Base-by-base conservation (phyloP, 2,329 filamentous ascomycete genomes). In the Nothomitra cinnamomea region DNA sequence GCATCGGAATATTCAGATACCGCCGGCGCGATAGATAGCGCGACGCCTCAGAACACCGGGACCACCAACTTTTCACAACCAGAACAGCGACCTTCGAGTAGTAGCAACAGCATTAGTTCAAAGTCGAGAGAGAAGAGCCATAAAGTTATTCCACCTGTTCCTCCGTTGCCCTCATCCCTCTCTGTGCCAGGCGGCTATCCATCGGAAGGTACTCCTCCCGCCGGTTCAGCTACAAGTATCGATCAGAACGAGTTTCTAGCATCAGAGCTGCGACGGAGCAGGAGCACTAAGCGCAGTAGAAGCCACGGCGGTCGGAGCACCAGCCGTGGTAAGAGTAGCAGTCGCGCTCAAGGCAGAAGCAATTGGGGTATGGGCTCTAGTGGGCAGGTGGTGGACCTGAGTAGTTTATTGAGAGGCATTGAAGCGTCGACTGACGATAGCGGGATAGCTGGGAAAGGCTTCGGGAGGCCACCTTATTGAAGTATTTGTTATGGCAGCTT, bases 61-160 rank as follows among this genome's bases (percentile, higher is more conserved):
- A 47, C 22, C 5, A 32, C 28, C 5, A 32, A 32, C 28, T 10
- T 32, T 32, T 32, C 28, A 5, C 28, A 32, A 10, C 4, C 28
- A 47, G 43, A 25, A 3, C 19, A 17, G 22, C 43, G 43, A 10
- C 43, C n/a, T 25, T 15, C 43, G 17, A 35, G 25, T 24, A 36
- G 48, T 4, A 21, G 13, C 21, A 15, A n/a, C 15, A 24, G 21
- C 45, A 36, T 35, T 13, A 17, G 19, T 15, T 12, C 13, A 5
- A 19, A 40, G n/a, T 19, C 40, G 1, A 42, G 15, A 7, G 50
- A 52, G 19, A 19, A 36, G 21, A 24, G 42, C 19, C 56, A 58
- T 45, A 60, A 66, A n/a, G 63, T 62, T 36, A 67, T 72, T n/a
- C 69, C 69, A 1, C 70, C 70, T 12, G 70, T 72, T 3, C 70